Conservation (phyloP, 257 asterid genomes). For the Rauvolfia tetraphylla region DNA sequence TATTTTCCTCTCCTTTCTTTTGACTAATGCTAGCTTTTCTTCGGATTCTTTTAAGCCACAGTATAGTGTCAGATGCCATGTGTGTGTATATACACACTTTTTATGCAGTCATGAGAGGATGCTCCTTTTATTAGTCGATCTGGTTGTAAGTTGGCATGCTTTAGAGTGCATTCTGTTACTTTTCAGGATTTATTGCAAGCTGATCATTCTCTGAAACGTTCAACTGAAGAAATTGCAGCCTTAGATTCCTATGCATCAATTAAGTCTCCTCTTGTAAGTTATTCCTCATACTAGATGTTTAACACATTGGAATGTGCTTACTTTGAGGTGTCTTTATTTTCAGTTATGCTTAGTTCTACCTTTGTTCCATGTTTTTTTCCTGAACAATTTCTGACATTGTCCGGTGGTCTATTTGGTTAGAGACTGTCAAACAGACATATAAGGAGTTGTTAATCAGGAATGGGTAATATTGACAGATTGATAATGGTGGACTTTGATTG, state of each 20-base stretch:
- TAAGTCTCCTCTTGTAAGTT: conserved; percentile 81
- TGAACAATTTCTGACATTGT: not conserved
- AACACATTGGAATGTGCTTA: not conserved
- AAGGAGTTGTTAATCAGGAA: not conserved
- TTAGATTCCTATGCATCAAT: conserved; percentile 66
- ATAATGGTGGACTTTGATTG: not conserved
- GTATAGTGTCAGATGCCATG: too few relatives aligned
- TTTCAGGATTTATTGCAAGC: conserved; percentile 66
- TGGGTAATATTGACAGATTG: not conserved
- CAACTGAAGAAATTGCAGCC: conserved; percentile 61
- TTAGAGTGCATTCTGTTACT: conserved; percentile 20
- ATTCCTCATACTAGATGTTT: not conserved
- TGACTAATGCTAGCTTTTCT: not conserved
- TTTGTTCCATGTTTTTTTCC: not conserved
- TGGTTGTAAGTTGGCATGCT: conserved; percentile 11
- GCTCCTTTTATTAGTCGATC: not conserved
- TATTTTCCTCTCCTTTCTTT: not conserved
- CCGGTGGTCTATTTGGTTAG: not conserved
- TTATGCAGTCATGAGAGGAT: not conserved
- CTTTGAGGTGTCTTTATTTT: not conserved
- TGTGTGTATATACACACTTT: too few relatives aligned
- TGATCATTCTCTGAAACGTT: conserved; percentile 70
- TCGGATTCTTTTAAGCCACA: not conserved
- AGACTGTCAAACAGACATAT: too few relatives aligned
- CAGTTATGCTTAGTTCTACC: not conserved